Base-by-base conservation (phyloP, 129 eudicot genomes). In the Ambrosia trifida region DNA sequence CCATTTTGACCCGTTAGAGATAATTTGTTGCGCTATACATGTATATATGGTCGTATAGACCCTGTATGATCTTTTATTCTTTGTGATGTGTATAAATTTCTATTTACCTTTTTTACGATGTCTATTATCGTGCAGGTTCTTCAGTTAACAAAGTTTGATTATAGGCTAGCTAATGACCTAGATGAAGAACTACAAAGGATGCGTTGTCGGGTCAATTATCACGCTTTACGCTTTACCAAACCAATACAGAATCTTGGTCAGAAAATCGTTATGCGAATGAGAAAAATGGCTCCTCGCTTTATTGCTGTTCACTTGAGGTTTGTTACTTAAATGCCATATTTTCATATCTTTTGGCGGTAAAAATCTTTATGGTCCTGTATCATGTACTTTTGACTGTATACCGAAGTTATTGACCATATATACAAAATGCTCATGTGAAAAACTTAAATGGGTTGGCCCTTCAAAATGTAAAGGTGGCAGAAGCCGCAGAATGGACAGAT, bases 221-320 rank as follows among this genome's bases (percentile, higher is more conserved):
- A 89, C 70, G 98, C 98, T 52, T 83, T 94, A 69, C 85, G 95
- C 62, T 94, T 94, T 62, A 89, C 96, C 31, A 87, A 87, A 66
- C 89, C 98, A 54, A 80, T 94, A 70, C 83, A 81, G 71, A 78
- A 76, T 70, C 79, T 94, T 56, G 96, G 98, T 58, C 88, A 83
- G 82, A 87, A 66, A 62, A 73, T 94, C n/a, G 95, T 94, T 64
- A 75, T 65, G 53, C 83, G 82, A 75, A 89, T 94, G 96, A 80
- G 93, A 65, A 83, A 94, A 75, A 94, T 89, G 96, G 84, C 86
- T 43, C 84, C 71, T 50, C 88, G 95, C 75, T 94, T 81, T 66
- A 89, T 94, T 73, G 96, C 95, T 45, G 84, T 94, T 84, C 98
- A 94, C 82, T 87, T 94, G 79, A 94, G 98, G 98, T 94, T 67